phyloP scores from a whole-genome alignment of 2,329 filamentous ascomycete genomes.

The Lasiodiplodia hormozganensis region DNA sequence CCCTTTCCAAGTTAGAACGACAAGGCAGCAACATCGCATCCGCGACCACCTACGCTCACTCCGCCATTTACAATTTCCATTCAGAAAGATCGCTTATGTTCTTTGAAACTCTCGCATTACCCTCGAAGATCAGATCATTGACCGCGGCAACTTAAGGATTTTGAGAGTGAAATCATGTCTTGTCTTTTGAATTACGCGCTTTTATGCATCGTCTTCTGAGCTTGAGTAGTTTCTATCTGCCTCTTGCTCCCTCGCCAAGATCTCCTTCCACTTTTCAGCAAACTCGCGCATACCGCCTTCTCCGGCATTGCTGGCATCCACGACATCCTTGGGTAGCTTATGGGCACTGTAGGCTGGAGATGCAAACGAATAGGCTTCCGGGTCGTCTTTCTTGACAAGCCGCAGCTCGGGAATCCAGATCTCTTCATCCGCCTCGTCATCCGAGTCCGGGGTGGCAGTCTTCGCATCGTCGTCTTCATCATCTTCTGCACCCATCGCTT shows the following conservation, averaged over 20 bases:
- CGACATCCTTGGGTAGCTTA: conserved; percentile 92
- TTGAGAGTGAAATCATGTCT: too few relatives aligned
- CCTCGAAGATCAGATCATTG: too few relatives aligned
- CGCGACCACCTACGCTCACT: too few relatives aligned
- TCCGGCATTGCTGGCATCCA: conserved; percentile 66
- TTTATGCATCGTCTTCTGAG: conserved; percentile 7
- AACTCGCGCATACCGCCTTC: conserved; percentile 79
- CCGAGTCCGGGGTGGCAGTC: conserved; percentile 22
- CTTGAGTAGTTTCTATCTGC: conserved; percentile 35
- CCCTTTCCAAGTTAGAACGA: too few relatives aligned
- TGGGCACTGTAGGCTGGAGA: conserved; percentile 92
- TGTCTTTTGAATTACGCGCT: too few relatives aligned
- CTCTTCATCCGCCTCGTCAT: conserved; percentile 60
- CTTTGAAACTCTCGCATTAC: too few relatives aligned
- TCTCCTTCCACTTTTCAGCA: conserved; percentile 57
- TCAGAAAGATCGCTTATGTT: too few relatives aligned
- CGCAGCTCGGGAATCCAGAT: conserved; percentile 77
- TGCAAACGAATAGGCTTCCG: conserved; percentile 85
- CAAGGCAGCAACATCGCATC: too few relatives aligned
- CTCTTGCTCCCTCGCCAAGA: conserved; percentile 50
- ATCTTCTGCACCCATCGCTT: background rate
- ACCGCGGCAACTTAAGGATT: too few relatives aligned
- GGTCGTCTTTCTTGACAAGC: conserved; percentile 82
- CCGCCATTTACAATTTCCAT: too few relatives aligned
- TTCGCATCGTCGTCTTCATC: conserved; percentile 21